Evolutionary conservation across 257 asterid species (phyloP).

Genomic region (Echites panduratus): DNA sequence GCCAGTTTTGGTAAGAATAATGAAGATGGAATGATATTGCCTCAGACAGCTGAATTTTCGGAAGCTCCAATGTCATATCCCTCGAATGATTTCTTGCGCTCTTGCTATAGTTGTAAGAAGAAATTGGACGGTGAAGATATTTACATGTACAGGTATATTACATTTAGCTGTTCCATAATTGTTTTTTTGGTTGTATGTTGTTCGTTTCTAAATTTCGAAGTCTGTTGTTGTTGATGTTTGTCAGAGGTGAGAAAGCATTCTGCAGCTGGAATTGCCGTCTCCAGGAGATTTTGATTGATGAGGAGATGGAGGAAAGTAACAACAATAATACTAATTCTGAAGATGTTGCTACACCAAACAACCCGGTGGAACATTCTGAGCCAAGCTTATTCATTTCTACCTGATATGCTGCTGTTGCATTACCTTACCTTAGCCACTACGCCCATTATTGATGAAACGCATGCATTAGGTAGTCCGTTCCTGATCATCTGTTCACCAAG

Average conservation of each 20-base stretch:
- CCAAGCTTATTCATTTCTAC: conserved; percentile 36
- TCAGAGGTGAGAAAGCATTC: conserved; percentile 87
- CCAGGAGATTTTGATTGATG: conserved; percentile 64
- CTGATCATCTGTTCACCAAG: conserved; percentile 41
- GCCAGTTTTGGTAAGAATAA: conserved; percentile 30
- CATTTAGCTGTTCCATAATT: neutral
- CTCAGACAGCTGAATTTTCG: conserved; percentile 20
- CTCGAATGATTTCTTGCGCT: conserved; percentile 56
- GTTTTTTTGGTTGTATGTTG: neutral
- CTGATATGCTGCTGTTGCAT: conserved; percentile 3
- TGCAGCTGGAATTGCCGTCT: conserved; percentile 79
- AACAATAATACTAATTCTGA: conserved; percentile 27
- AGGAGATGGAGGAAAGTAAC: conserved; percentile 44
- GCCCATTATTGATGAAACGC: conserved; percentile 45
- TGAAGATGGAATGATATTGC: conserved; percentile 20
- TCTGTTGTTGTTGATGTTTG: conserved; percentile 17
- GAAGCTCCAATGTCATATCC: conserved; percentile 33
- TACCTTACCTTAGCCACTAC: conserved; percentile 14
- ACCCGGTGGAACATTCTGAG: conserved; percentile 31
- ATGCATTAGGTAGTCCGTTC: conserved; percentile 21
- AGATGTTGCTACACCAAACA: conserved; percentile 17
- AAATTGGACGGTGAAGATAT: conserved; percentile 80
- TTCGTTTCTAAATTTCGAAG: neutral
- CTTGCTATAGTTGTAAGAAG: conserved; percentile 74
- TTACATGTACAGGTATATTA: conserved; percentile 74